Evolutionary conservation across 495 filamentous ascomycete genomes (phyloP).

Genomic region (Trypethelium eluteriae): DNA sequence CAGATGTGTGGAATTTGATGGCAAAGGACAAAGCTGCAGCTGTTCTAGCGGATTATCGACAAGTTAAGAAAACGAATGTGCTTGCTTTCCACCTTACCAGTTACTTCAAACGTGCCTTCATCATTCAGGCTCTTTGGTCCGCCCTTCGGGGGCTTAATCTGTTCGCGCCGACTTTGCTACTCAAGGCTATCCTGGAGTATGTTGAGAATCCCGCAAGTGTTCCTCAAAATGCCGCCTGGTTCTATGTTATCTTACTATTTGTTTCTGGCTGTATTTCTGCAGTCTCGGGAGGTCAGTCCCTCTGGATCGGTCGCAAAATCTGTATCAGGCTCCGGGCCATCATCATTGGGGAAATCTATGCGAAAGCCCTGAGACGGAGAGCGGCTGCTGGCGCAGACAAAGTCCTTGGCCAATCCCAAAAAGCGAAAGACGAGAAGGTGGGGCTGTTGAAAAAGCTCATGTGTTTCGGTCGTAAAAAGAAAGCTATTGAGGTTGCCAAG

Average conservation of each 20-base stretch:
- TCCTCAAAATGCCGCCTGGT: conserved; percentile 86
- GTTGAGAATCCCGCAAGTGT: conserved; percentile 73
- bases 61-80: conserved; percentile 72
- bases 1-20: conserved; percentile 85
- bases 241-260: conserved; percentile 86
- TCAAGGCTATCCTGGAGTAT: conserved; percentile 87
- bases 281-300: conserved; percentile 73
- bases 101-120: conserved; percentile 70
- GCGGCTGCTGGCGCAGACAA: conserved; percentile 69
- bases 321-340: conserved; percentile 89
- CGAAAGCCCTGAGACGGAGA: conserved; percentile 89
- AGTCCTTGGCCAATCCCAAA: conserved; percentile 51
- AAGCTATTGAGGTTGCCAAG: conserved; percentile 37
- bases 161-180: conserved; percentile 83
- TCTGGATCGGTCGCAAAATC: conserved; percentile 89
- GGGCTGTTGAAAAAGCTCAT: conserved; percentile 45
- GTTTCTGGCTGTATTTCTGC: conserved; percentile 70
- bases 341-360: conserved; percentile 95
- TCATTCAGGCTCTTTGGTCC: conserved; percentile 76
- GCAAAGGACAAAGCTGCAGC: conserved; percentile 77
- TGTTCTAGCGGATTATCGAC: conserved; percentile 73
- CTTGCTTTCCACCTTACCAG: conserved; percentile 73
- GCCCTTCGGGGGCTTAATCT: conserved; percentile 68
- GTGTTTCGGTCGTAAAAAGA: conserved; percentile 55
- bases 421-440: conserved; percentile 36